phyloP scores from a whole-genome alignment of 2,329 filamentous ascomycete species.

The Cryphonectria radicalis region DNA sequence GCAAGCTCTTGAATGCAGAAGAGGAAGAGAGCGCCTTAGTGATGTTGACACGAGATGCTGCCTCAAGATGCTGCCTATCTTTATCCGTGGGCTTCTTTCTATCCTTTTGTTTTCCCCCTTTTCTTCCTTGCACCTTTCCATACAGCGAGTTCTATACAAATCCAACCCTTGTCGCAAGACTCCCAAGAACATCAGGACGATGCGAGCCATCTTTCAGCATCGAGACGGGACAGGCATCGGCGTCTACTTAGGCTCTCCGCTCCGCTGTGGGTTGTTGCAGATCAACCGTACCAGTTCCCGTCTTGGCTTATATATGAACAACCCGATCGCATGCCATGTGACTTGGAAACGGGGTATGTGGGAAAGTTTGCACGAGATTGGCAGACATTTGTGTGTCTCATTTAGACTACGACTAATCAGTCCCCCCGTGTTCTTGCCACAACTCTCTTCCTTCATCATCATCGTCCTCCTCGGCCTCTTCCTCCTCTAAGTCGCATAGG shows the following conservation, averaged over 20 bases:
- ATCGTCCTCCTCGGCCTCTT: neutral
- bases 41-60: neutral
- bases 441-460: too few relatives aligned
- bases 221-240: neutral
- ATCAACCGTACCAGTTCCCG: neutral
- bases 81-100: neutral
- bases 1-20: neutral
- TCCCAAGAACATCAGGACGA: neutral
- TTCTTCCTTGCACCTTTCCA: too few relatives aligned
- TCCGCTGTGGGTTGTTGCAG: neutral
- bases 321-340: neutral
- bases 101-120: neutral
- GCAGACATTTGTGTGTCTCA: neutral
- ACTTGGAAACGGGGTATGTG: neutral
- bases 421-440: neutral
- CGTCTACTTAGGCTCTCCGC: neutral
- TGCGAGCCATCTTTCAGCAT: neutral
- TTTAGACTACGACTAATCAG: neutral
- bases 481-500: conserved; percentile 4
- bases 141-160: neutral
- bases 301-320: neutral
- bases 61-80: neutral
- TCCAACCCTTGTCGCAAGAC: neutral
- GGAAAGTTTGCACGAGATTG: neutral
- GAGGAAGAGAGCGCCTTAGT: neutral